Evolutionary conservation across 305 asterid species (phyloP).

Genomic region (Ajuga reptans): DNA sequence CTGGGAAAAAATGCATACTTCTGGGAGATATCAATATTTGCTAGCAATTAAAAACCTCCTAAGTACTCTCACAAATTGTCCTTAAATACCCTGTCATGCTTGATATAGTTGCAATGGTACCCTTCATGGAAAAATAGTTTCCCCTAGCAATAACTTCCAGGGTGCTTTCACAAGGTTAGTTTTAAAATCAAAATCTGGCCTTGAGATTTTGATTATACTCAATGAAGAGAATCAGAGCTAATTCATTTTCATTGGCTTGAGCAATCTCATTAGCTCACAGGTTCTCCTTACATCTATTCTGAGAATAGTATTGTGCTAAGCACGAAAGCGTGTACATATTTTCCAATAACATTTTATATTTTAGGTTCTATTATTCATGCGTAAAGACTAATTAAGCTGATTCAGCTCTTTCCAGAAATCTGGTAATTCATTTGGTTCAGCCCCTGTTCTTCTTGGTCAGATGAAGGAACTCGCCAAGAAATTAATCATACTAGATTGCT

Average conservation of each 20-base stretch:
- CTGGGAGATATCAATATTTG: not conserved
- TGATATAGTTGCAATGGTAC: not conserved
- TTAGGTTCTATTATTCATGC: not conserved
- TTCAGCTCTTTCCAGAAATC: not conserved
- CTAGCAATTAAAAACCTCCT: not conserved
- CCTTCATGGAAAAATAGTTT: not conserved
- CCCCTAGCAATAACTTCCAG: not conserved
- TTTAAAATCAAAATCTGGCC: not conserved
- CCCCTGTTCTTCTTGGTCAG: not conserved
- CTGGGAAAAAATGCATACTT: not conserved
- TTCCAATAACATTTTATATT: not conserved
- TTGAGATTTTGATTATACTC: not conserved
- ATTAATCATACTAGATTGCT: not conserved
- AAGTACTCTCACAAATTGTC: not conserved
- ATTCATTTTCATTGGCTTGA: not conserved
- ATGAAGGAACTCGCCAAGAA: not conserved
- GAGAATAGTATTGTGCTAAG: not conserved
- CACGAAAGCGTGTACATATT: not conserved
- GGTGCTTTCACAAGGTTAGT: not conserved
- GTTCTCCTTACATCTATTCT: not conserved
- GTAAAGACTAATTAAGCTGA: not conserved
- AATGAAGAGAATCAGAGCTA: not conserved
- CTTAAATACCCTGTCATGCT: not conserved
- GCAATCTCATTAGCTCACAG: not conserved
- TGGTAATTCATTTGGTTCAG: not conserved